These are phyloP conservation scores for Cardiospermum halicacabum DNA, from an alignment of 345 rosid species.

Conservation along the genomic window DNA sequence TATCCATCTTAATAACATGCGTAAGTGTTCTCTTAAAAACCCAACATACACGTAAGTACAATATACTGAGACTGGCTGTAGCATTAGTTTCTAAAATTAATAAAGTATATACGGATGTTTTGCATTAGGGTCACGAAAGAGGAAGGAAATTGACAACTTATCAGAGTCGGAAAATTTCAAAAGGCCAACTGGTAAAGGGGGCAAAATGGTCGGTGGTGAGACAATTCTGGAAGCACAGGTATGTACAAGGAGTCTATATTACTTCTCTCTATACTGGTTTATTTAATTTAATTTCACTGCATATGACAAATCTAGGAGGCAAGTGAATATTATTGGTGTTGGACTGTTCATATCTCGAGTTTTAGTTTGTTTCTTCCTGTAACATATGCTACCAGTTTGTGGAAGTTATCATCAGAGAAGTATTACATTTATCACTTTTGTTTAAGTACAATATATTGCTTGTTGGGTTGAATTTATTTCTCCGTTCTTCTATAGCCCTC, in stretches of 20 bases:
- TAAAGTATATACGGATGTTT: constrained; percentile 13
- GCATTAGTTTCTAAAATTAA: too few relatives aligned
- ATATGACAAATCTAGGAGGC: not conserved
- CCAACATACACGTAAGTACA: too few relatives aligned
- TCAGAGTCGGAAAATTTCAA: constrained; percentile 28
- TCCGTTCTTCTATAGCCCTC: constrained; percentile 23
- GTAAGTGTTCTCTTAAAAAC: too few relatives aligned
- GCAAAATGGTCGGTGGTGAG: constrained; percentile 15
- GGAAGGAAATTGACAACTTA: constrained; percentile 42
- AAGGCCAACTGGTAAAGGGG: constrained; percentile 27
- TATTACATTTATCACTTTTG: not conserved
- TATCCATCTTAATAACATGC: too few relatives aligned
- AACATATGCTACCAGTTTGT: not conserved
- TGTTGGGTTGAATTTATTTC: not conserved
- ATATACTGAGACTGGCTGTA: too few relatives aligned
- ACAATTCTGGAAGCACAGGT: constrained; percentile 39
- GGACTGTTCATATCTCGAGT: not conserved
- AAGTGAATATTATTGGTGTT: not conserved
- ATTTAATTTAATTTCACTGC: not conserved
- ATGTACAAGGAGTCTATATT: constrained; percentile 12
- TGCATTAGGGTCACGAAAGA: constrained; percentile 47
- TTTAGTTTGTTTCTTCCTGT: not conserved
- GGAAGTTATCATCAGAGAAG: not conserved
- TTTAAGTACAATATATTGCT: not conserved
- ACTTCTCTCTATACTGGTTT: not conserved